Evolutionary conservation across 306 rosid species (phyloP).

Genomic region (Pachyrhizus erosus): DNA sequence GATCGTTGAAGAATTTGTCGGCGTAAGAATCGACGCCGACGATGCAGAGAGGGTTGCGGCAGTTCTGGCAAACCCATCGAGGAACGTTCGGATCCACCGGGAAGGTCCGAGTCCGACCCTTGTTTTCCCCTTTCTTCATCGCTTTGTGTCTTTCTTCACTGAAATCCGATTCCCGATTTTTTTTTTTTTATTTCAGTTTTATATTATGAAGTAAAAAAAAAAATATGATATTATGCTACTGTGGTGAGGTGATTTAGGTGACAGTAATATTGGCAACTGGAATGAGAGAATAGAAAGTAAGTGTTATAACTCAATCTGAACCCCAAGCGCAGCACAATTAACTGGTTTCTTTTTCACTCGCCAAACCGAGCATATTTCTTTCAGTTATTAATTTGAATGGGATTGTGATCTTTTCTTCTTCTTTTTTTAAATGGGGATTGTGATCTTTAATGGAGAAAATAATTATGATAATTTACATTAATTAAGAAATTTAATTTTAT

Average conservation of each 20-base stretch:
- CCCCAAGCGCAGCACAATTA: too few species aligned
- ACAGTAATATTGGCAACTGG: neutral
- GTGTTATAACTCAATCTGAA: too few species aligned
- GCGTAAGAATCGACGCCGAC: constrained; percentile 91
- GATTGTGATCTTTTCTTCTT: too few species aligned
- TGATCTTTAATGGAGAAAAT: too few species aligned
- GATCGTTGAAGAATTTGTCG: constrained; percentile 77
- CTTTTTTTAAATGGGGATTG: too few species aligned
- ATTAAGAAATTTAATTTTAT: too few species aligned
- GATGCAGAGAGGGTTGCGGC: constrained; percentile 79
- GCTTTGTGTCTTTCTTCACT: neutral
- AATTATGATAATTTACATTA: too few species aligned
- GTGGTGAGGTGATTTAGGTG: neutral
- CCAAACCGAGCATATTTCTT: too few species aligned
- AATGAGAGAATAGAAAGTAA: too few species aligned
- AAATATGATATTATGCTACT: neutral
- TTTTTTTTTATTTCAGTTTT: neutral
- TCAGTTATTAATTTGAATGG: too few species aligned
- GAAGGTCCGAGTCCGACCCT: constrained; percentile 63
- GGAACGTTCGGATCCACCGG: constrained; percentile 85
- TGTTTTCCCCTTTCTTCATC: constrained; percentile 52
- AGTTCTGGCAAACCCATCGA: constrained; percentile 91
- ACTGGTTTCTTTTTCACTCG: too few species aligned
- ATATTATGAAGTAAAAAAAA: neutral
- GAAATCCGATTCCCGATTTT: neutral